Evolutionary conservation across 1,284 basidiomycete genomes (phyloP).

Genomic region (Wallemia mellicola): DNA sequence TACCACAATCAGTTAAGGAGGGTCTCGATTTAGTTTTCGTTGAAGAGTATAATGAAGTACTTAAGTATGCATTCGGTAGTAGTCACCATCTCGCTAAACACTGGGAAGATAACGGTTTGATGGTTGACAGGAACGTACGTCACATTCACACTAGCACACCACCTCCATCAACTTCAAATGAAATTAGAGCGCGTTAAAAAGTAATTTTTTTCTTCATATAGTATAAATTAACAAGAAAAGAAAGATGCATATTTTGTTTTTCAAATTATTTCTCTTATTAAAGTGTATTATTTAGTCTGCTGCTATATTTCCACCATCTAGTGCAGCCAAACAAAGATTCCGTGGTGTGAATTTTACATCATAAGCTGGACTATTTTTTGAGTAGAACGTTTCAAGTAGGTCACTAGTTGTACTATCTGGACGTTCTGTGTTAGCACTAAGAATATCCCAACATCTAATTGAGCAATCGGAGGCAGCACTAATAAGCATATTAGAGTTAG

Average conservation of each 20-base stretch:
- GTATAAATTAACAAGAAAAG: not conserved
- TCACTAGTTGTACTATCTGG: not conserved
- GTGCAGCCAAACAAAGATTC: not conserved
- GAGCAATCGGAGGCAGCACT: conserved; percentile 78
- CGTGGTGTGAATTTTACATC: not conserved
- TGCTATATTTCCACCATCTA: not conserved
- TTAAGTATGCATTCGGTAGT: conserved; percentile 44
- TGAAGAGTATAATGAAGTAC: conserved; percentile 59
- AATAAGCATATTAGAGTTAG: conserved; percentile 64
- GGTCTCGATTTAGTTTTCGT: conserved; percentile 81
- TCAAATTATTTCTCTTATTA: not conserved
- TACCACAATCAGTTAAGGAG: conserved; percentile 71
- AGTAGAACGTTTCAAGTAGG: not conserved
- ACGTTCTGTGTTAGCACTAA: conserved; percentile 27
- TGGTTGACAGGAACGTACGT: not conserved
- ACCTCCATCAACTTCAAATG: not conserved
- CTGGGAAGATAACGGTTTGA: not conserved
- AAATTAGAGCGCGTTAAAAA: not conserved
- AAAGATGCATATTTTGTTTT: not conserved
- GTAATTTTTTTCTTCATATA: not conserved
- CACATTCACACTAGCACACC: not conserved
- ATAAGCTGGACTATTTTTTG: not conserved
- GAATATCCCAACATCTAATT: conserved; percentile 88
- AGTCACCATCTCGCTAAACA: not conserved
- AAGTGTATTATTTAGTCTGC: too few relatives aligned